Base-by-base conservation (phyloP, 257 asterid species). In the Solanum stenotomum region DNA sequence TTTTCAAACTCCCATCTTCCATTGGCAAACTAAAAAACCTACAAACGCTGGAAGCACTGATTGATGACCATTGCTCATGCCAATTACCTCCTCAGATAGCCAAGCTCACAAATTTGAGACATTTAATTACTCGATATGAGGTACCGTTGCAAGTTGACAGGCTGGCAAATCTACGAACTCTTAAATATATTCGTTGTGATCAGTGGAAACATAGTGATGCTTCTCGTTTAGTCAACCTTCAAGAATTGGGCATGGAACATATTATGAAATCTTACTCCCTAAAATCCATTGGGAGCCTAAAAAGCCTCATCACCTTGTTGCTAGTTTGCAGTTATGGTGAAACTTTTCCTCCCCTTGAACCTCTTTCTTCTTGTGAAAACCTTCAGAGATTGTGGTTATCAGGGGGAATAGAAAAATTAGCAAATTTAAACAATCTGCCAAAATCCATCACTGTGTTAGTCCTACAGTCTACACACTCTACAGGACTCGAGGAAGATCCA, bases 191-290 rank as follows among this genome's bases (percentile, higher is more conserved):
- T 27, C 13, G 87, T 12, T 85, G 56, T 65, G 37, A 85, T 37
- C 87, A 85, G 34, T 85, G 87, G 87, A 65, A 37, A 16, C 4
- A 85, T 65, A 85, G 25, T 34, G 87, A 85, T 63, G 65, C 87
- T 70, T 22, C 31, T 52, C 5, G 9, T 85, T 70, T 85, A 37
- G 35, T 85, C 87, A 85, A 85, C 35, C 87, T 85, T 65, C 79
- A 34, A 25, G 87, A 85, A 13, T 46, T 85, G 40, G 56, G 52
- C 59, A 61, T 85, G 42, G 78, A 23, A 13, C 8, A 5, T 0
- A 22, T 34, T 13, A 8, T 5, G 33, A 63, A 65, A 70, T 22
- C 78, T 85, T 85, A 59, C 37, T 59, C 78, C 33, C 77, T 85
- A 25, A 27, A 85, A 34, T 63, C 78, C 1, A 85, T 85, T 61